Conservation (phyloP, 345 rosid species). For the Citrus hindsii region DNA sequence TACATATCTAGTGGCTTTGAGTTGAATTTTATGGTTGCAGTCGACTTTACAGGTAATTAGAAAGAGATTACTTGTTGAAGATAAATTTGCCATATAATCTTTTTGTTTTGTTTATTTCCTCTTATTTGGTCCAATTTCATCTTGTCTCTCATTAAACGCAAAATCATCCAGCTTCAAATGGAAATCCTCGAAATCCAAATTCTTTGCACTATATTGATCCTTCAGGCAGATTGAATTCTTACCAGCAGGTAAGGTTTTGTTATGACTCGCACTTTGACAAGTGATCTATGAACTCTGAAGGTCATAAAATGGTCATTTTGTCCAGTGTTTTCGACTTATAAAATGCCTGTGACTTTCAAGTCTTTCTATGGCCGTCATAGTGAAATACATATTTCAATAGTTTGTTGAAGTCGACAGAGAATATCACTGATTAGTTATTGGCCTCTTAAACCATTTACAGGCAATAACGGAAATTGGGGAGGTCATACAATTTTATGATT, state of each 20-base stretch:
- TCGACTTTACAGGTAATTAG: conserved; percentile 81
- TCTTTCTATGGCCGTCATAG: not conserved
- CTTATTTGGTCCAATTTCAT: not conserved
- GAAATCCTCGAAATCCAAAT: conserved; percentile 57
- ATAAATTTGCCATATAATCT: not conserved
- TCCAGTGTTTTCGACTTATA: not conserved
- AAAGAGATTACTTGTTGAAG: not conserved
- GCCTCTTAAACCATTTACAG: conserved; percentile 27
- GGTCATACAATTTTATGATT: conserved; percentile 83
- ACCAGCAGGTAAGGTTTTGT: conserved; percentile 53
- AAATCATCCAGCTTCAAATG: conserved; percentile 72
- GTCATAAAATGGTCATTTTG: not conserved
- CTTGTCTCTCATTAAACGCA: not conserved
- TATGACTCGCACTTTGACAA: not conserved
- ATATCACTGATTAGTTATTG: not conserved
- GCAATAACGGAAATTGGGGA: conserved; percentile 87
- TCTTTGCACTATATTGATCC: conserved; percentile 88
- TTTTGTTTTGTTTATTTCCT: no score
- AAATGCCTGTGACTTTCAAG: not conserved
- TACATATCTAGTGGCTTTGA: conserved; percentile 84
- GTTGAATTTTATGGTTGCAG: conserved; percentile 88
- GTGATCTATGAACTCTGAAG: not conserved
- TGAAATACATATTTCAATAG: no score
- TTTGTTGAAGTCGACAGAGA: not conserved
- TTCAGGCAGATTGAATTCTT: conserved; percentile 70